phyloP scores from a whole-genome alignment of 257 asterid species.

The Primulina tabacum region DNA sequence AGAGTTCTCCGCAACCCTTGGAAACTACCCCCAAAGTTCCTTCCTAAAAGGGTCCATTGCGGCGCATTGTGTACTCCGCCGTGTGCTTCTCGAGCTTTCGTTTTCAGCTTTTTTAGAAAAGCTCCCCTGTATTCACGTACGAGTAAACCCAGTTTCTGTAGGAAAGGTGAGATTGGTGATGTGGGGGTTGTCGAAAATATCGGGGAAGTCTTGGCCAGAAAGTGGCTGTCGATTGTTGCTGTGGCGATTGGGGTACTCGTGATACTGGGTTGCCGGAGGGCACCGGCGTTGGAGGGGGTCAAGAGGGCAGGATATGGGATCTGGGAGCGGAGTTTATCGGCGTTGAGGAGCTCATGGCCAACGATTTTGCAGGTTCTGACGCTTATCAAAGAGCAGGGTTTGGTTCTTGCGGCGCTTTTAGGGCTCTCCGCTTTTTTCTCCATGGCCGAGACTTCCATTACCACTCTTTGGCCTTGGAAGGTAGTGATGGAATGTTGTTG shows the following conservation, averaged over 20 bases:
- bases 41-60: constrained; percentile 29
- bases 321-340: constrained; percentile 59
- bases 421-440: constrained; percentile 97
- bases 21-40: constrained; percentile 30
- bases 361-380: constrained; percentile 67
- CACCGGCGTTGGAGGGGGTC: constrained; percentile 58
- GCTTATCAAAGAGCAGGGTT: constrained; percentile 86
- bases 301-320: constrained; percentile 47
- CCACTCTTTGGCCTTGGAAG: constrained; percentile 99
- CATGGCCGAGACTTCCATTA: constrained; percentile 98
- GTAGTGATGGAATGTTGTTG: constrained; percentile 32
- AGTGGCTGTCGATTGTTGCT: constrained; percentile 48
- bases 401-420: constrained; percentile 72
- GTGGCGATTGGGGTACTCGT: constrained; percentile 56
- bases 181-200: constrained; percentile 16
- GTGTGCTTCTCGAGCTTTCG: constrained; percentile 25
- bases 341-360: constrained; percentile 76
- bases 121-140: constrained; percentile 17
- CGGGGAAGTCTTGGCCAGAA: constrained; percentile 39
- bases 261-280: constrained; percentile 56
- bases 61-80: constrained; percentile 28
- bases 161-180: constrained; percentile 16
- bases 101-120: constrained; percentile 23
- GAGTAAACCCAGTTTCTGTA: constrained; percentile 24
- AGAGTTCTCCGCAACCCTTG: constrained; percentile 28